phyloP scores from a whole-genome alignment of 352 stramenopile genomes.

The Thalassiosira ordinaria region DNA sequence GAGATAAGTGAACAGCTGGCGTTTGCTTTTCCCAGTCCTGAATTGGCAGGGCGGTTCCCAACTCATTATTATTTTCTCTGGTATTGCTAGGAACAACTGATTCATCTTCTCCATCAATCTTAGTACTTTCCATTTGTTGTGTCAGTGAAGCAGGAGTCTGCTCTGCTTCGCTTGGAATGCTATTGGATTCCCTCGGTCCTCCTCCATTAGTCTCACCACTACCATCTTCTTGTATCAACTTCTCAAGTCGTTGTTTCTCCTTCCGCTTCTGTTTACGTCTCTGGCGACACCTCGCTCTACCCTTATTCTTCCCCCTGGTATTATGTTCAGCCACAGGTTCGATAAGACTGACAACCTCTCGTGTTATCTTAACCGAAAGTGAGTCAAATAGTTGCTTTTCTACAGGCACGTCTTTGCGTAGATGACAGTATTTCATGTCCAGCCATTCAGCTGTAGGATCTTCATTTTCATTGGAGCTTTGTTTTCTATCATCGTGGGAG shows the following conservation, averaged over 20 bases:
- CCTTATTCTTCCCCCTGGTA: conserved; percentile 21
- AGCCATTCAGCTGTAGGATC: conserved; percentile 49
- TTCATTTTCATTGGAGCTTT: too few relatives aligned
- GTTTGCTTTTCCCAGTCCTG: conserved; percentile 47
- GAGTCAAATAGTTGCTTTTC: conserved; percentile 73
- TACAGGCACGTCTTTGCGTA: conserved; percentile 67
- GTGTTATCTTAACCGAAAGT: conserved; percentile 70
- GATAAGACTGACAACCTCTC: conserved; percentile 78
- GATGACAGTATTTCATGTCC: conserved; percentile 81
- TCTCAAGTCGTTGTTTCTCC: conserved; percentile 25
- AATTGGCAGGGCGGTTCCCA: conserved; percentile 18
- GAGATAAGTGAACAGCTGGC: conserved; percentile 63
- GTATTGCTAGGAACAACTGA: too few relatives aligned
- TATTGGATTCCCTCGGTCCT: not conserved
- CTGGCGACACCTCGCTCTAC: conserved; percentile 48
- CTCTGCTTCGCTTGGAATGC: conserved; percentile 1
- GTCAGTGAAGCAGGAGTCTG: conserved; percentile 1
- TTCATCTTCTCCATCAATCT: not conserved
- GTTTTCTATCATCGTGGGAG: conserved; percentile 2
- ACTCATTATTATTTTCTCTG: too few relatives aligned
- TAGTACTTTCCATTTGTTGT: not conserved
- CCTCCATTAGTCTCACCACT: not conserved
- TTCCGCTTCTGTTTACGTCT: conserved; percentile 46
- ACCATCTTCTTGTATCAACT: not conserved
- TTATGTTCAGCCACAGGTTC: conserved; percentile 34